phyloP scores from a whole-genome alignment of 345 rosid species.

The Acer saccharum region DNA sequence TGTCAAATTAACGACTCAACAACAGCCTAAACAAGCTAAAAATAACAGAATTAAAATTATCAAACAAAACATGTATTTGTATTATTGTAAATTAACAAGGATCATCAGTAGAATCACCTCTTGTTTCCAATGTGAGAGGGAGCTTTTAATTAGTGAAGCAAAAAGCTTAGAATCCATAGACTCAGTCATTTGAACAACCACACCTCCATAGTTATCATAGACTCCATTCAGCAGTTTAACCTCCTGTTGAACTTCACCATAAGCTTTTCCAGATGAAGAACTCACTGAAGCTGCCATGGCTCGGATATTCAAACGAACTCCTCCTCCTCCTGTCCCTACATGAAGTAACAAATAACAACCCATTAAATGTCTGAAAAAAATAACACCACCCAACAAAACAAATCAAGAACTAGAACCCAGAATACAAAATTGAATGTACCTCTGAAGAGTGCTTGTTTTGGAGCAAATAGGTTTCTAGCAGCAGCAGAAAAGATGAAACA shows the following conservation, averaged over 20 bases:
- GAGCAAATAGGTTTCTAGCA: neutral
- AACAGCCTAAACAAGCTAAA: neutral
- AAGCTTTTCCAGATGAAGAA: constrained; percentile 5
- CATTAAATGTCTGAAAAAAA: neutral
- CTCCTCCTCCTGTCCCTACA: neutral
- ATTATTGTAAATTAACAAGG: neutral
- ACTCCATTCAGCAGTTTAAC: constrained; percentile 39
- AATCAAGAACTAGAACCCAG: neutral
- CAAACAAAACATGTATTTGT: neutral
- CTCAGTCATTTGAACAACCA: constrained; percentile 56
- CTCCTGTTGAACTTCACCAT: constrained; percentile 17
- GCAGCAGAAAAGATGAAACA: neutral
- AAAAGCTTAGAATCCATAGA: constrained; percentile 59
- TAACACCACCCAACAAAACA: neutral
- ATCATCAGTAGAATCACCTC: constrained; percentile 47
- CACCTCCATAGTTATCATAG: constrained; percentile 80
- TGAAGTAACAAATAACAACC: neutral
- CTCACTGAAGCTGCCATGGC: constrained; percentile 35
- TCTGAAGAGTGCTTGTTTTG: neutral
- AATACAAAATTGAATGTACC: neutral
- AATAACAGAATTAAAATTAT: neutral
- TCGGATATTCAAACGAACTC: constrained; percentile 4
- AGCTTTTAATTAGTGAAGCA: constrained; percentile 56
- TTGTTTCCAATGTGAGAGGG: constrained; percentile 62
- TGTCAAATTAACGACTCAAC: neutral